Evolutionary conservation across 257 asterid genomes (phyloP).

Genomic region (Solanum infundibuliforme): DNA sequence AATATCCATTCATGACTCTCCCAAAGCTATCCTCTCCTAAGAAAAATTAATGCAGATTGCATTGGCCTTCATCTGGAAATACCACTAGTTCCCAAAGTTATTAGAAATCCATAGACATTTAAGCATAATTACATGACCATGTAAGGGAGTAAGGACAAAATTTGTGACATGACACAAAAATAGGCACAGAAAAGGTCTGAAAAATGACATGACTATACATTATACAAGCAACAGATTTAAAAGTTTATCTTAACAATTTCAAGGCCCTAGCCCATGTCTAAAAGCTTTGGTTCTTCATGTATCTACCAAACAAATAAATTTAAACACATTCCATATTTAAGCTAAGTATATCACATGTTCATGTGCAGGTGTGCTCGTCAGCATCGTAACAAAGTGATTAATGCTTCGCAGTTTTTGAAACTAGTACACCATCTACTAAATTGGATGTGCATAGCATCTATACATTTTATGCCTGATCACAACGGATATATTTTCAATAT

Average conservation of each 20-base stretch:
- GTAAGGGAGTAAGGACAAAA: background rate
- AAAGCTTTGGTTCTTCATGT: background rate
- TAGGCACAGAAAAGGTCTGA: background rate
- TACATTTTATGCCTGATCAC: background rate
- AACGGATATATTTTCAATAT: background rate
- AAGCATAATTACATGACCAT: background rate
- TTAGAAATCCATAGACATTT: background rate
- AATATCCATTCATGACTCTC: background rate
- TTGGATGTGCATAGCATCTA: background rate
- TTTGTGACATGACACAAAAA: background rate
- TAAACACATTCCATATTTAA: background rate
- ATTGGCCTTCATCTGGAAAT: background rate
- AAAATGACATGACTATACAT: background rate
- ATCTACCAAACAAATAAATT: background rate
- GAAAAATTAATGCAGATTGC: background rate
- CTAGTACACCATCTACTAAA: background rate
- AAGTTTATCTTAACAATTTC: background rate
- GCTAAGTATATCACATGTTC: background rate
- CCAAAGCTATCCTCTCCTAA: background rate
- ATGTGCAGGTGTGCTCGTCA: background rate
- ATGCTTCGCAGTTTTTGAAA: background rate
- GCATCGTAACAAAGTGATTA: background rate
- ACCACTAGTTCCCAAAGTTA: background rate
- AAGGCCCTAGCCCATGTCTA: background rate
- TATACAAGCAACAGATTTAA: background rate